Evolutionary conservation across 2,329 filamentous ascomycete genomes (phyloP), one percentile per base, ranked within the genome.

Genomic region (Pestalotiopsis sp.): DNA sequence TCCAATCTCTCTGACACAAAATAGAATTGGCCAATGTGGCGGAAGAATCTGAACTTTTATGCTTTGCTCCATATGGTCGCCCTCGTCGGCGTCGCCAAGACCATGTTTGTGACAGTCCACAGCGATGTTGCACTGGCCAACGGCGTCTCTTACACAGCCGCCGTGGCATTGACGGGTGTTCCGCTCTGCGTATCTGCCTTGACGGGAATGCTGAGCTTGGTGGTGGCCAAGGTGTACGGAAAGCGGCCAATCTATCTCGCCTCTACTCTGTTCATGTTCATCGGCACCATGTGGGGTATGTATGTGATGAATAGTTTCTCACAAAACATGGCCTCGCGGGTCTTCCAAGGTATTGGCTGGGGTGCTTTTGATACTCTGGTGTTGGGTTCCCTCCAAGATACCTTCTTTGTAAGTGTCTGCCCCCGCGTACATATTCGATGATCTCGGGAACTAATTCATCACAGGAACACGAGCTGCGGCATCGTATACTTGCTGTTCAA

Each of bases 291-390:
- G 1, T 88, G 86, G 85, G 87, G 85, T 70, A 84, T 83, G 69
- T 79, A 80, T 20, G 80, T 84, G 4, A 73, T 74, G 6, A 74
- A 75, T 62, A 82, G 76, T 70, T 85, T 83, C 66, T 78, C 77
- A 9, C 80, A 84, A 67, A 85, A 84, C 73, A 83, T 89, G 82
- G 82, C 81, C 0, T 84, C 86, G 2, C 82, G 88, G 11, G 73
- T 87, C 20, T 80, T 90, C 41, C 86, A 89, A 73, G 87, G 87
- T 1, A 67, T 90, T 0, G 87, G 85, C n/a, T 88, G 88, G 85
- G 87, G 87, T 5, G 83, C 84, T 12, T 87, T 89, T 69, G 88
- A 90, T 71, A 84, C 82, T 4, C 76, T 90, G 52, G 79, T 88
- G 38, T 77, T 85, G 39, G 82, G 81, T 1, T 86, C 84, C 2